Evolutionary conservation across 148 eudicot genomes (phyloP), one percentile per base, ranked within the genome.

Genomic region (Camellia japonica): DNA sequence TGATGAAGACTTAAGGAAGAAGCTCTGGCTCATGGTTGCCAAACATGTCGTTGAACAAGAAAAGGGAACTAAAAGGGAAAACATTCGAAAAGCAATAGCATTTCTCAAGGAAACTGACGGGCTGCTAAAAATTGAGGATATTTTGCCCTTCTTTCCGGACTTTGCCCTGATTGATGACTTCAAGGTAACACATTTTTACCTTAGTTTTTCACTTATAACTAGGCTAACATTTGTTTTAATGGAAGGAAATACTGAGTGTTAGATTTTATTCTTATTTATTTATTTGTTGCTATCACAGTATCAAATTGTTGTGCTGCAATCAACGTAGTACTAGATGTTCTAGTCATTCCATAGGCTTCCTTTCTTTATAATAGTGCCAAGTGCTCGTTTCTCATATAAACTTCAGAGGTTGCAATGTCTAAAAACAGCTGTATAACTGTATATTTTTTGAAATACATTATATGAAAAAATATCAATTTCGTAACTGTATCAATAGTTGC

Each of bases 31-130:
- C 0, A 23, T 23, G 23, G 23, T 23, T 23, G 23, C 23, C 23
- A 23, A 23, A 23, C 23, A 23, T 23, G 23, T 23, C 23, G 23
- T 23, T 23, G 23, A 23, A 23, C 23, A 23, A 23, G 23, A 23
- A 23, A 23, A 23, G 23, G 99, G 99, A 75, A 90, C 99, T 73
- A 96, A 96, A 92, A 90, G 99, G 86, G 99, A 96, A 84, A 96
- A 96, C 83, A 96, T 96, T 62, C 88, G 99, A 55, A 96, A 94
- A 87, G 99, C 99, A 71, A 96, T 92, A 79, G 99, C 99, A 58
- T 96, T 96, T 81, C 94, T 96, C 55, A 96, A 91, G 87, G 99
- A 96, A 88, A 93, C 99, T 74, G 98, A 96, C 79, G 99, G 99
- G 49, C 82, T 96, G 84, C 83, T 96, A 81, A 96, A 96, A 87